These are phyloP conservation scores for Colletotrichum sp. DNA, from an alignment of 2,329 filamentous ascomycete genomes.

Conservation along the genomic window DNA sequence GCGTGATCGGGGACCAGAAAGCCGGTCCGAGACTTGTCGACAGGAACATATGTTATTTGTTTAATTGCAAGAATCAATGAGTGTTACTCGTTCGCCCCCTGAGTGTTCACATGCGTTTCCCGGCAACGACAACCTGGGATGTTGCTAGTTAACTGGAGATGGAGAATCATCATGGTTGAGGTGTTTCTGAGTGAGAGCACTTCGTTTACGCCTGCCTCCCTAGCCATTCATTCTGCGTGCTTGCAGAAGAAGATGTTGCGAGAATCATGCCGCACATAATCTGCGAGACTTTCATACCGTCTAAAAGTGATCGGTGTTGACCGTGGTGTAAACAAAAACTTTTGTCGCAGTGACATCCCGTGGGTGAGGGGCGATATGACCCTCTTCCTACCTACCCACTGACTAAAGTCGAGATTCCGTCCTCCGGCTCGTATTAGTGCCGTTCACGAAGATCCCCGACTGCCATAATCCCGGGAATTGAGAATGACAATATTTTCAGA, in stretches of 20 bases:
- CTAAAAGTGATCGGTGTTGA: neutral
- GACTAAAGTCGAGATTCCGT: neutral
- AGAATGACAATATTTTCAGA: neutral
- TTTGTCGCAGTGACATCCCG: neutral
- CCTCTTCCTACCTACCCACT: neutral
- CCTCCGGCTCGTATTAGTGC: neutral
- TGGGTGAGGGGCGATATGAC: neutral
- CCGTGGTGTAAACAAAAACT: neutral
- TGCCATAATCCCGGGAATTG: neutral
- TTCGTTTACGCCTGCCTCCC: neutral
- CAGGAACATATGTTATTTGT: neutral
- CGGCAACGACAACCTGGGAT: neutral
- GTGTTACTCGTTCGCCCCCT: rapidly evolving
- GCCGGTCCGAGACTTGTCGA: neutral
- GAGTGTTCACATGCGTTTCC: neutral
- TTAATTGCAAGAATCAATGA: neutral
- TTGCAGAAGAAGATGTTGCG: neutral
- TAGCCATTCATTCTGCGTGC: neutral
- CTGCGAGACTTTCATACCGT: neutral
- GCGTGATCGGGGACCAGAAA: neutral
- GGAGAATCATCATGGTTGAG: rapidly evolving
- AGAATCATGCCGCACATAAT: neutral
- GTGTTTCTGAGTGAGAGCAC: neutral
- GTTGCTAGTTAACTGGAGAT: neutral
- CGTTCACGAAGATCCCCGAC: neutral